Base-by-base conservation (phyloP, 2,329 filamentous ascomycete genomes). In the Cercospora sp. region DNA sequence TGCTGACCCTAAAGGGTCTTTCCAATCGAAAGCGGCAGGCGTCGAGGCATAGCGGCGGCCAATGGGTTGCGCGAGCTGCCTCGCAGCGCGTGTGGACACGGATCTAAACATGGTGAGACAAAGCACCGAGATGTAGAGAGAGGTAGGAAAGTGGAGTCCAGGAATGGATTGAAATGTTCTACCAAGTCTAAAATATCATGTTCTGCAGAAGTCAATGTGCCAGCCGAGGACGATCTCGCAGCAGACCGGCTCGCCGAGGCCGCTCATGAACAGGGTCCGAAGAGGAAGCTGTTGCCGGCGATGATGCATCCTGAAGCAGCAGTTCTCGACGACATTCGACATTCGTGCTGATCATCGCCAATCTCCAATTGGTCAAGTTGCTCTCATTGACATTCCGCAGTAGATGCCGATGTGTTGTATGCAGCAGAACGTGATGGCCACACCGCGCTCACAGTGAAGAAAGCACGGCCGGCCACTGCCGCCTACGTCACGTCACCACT, bases 1-100 rank as follows among this genome's bases (percentile, higher is more conserved):
- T 89, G 40, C 90, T 85, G 28, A 86, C 86, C 67, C 64, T 20
- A 99, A 84, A 20, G 95, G 94, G 78, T 99, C 95, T 79, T 95
- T 87, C 94, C 95, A 99, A 79, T 97, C 89, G 79, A 97, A 98
- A 4, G 79, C 64, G 28, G 79, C 79, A 31, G 82, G 80, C 36
- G 82, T 75, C 69, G 80, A 70, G 16, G 80, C 75, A 76, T 80
- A 75, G 57, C 82, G 80, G 63, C 78, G 81, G 63, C 72, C 71
- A 55, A 74, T 75, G 59, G 66, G 73, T 60, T 72, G 57, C 63
- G 75, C 69, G 79, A 78, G 68, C 65, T 74, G 74, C 74, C 73
- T 78, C 79, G 82, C 79, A 78, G 80, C 69, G 73, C 77, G 73
- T 74, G 79, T 69, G 75, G 79, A 75, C 33, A 82, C 68, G 48